Evolutionary conservation across 805 yeast genomes (phyloP).

Genomic region (Wilhelminamyces savonicus): DNA sequence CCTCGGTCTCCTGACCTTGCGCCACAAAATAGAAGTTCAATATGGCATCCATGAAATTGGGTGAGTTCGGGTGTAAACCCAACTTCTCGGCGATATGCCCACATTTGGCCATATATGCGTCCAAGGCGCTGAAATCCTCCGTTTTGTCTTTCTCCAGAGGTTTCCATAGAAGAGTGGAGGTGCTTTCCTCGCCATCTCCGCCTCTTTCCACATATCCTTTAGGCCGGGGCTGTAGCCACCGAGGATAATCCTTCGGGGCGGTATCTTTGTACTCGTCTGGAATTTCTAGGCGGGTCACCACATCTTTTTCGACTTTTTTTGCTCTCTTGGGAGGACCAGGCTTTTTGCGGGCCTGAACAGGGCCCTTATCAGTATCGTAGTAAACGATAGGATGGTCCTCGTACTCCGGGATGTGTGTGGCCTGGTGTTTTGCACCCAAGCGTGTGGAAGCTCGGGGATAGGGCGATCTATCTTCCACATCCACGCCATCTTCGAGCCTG

Average conservation of each 20-base stretch:
- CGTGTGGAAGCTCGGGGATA: constrained; percentile 77
- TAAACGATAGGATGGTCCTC: constrained; percentile 57
- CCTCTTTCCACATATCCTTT: constrained; percentile 84
- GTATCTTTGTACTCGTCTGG: constrained; percentile 42
- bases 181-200: constrained; percentile 45
- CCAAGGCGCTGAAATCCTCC: not conserved
- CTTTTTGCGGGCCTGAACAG: constrained; percentile 1
- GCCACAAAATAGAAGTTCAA: constrained; percentile 47
- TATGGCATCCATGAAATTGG: constrained; percentile 78
- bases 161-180: constrained; percentile 65
- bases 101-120: constrained; percentile 40
- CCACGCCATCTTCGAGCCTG: constrained; percentile 68
- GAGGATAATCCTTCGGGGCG: constrained; percentile 47
- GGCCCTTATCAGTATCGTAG: constrained; percentile 38
- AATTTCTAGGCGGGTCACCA: constrained; percentile 25
- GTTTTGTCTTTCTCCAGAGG: constrained; percentile 25
- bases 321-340: not conserved
- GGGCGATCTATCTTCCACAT: constrained; percentile 64
- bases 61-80: constrained; percentile 54
- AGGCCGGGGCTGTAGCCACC: constrained; percentile 76
- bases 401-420: constrained; percentile 52
- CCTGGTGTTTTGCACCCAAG: constrained; percentile 70
- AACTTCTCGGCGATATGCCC: constrained; percentile 51
- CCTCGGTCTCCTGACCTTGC: constrained; percentile 44
- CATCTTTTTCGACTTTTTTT: constrained; percentile 11